Percentiles rank a stretch among this genome's conserved stretches.
Conservation (phyloP, 176 grass and related monocot genomes). For the Raddia distichophylla region DNA sequence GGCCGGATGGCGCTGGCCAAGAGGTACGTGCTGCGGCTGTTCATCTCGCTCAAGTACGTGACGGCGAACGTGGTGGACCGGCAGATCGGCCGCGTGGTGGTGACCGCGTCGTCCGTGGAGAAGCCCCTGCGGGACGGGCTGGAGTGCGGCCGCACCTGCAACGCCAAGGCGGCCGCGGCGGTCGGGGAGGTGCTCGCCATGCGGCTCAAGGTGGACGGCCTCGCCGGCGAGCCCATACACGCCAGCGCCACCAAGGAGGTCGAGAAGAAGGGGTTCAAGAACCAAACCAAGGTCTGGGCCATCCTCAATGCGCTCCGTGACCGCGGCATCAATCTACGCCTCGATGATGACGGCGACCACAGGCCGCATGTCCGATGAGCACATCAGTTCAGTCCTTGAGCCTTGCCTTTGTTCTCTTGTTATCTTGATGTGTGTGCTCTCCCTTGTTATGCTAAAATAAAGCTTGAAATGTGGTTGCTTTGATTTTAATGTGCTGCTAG, state of each 20-base stretch:
- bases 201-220: slow-evolving; percentile 83
- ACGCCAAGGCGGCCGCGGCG: slow-evolving; percentile 79
- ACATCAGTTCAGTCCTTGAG: background rate
- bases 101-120: slow-evolving; percentile 80
- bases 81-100: slow-evolving; percentile 67
- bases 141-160: slow-evolving; percentile 78
- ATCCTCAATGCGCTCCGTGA: slow-evolving; percentile 67
- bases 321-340: slow-evolving; percentile 62
- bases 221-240: slow-evolving; percentile 70
- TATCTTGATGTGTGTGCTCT: background rate
- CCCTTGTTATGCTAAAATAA: background rate
- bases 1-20: slow-evolving; percentile 48
- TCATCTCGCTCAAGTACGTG: slow-evolving; percentile 98
- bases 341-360: slow-evolving; percentile 52
- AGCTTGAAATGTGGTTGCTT: background rate
- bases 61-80: slow-evolving; percentile 94
- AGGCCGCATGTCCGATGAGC: slow-evolving; percentile 39
- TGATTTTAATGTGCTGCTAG: background rate
- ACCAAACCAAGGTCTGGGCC: slow-evolving; percentile 78
- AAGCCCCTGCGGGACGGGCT: slow-evolving; percentile 68
- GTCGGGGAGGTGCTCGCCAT: slow-evolving; percentile 87
- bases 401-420: background rate
- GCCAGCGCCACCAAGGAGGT: slow-evolving; percentile 71
- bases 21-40: slow-evolving; percentile 86
- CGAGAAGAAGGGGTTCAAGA: slow-evolving; percentile 92